These are phyloP conservation scores for Botryotinia convoluta DNA, from an alignment of 2,329 filamentous ascomycete genomes.

Conservation along the genomic window DNA sequence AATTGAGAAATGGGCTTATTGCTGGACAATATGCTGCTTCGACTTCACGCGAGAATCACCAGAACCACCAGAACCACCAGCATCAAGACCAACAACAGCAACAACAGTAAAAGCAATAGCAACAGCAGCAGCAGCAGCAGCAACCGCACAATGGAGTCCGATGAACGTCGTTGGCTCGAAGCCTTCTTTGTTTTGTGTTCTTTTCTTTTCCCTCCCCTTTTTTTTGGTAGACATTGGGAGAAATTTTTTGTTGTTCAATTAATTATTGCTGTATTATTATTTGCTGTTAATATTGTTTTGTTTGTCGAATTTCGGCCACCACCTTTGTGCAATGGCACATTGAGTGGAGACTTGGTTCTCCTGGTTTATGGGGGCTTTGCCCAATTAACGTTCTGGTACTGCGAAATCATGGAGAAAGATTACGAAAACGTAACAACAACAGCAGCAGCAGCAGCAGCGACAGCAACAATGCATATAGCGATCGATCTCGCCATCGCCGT, in stretches of 20 bases:
- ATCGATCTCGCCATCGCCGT: too few relatives aligned
- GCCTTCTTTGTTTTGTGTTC: too few relatives aligned
- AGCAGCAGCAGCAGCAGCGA: too few relatives aligned
- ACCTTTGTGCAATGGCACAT: not conserved
- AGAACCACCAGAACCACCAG: not conserved
- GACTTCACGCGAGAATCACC: not conserved
- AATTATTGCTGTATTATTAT: too few relatives aligned
- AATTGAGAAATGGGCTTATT: not conserved
- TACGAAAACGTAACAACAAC: too few relatives aligned
- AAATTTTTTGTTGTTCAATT: too few relatives aligned
- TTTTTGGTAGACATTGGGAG: too few relatives aligned
- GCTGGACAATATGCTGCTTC: not conserved
- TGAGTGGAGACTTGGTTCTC: not conserved
- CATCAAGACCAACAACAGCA: accelerated
- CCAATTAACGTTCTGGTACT: not conserved
- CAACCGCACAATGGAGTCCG: not conserved
- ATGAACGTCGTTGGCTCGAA: too few relatives aligned
- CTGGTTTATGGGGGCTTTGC: not conserved
- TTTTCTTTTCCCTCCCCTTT: too few relatives aligned
- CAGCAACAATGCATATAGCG: too few relatives aligned
- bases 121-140: not conserved
- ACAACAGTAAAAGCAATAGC: not conserved
- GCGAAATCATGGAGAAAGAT: not conserved
- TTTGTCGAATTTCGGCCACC: too few relatives aligned
- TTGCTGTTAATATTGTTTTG: too few relatives aligned